Evolutionary conservation across 2,329 filamentous ascomycete genomes (phyloP).

Genomic region (Aspergillus proliferans): DNA sequence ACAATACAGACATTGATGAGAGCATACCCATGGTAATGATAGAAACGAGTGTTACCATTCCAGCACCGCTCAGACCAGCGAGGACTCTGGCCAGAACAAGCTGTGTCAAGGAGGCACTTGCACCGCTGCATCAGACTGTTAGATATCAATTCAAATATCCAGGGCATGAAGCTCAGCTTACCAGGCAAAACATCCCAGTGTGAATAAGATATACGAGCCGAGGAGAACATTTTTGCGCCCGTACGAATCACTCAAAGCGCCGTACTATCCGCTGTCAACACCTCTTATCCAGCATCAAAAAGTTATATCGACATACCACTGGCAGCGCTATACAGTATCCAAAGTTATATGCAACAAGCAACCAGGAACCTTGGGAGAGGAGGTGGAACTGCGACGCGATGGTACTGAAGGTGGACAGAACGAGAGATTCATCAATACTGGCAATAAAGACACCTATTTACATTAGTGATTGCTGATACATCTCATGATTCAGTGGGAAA

Average conservation of each 20-base stretch:
- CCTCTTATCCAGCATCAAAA: background rate
- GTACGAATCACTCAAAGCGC: conserved; percentile 42
- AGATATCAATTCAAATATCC: background rate
- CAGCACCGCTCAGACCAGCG: conserved; percentile 33
- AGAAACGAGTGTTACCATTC: conserved; percentile 34
- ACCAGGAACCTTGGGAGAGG: conserved; percentile 38
- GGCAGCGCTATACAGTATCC: conserved; percentile 38
- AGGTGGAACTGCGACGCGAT: conserved; percentile 43
- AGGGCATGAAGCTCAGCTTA: conserved; percentile 1
- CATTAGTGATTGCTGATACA: background rate
- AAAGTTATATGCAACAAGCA: conserved; percentile 40
- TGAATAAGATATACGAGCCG: conserved; percentile 28
- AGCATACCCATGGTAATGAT: conserved; percentile 31
- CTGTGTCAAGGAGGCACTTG: conserved; percentile 8
- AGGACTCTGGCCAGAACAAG: conserved; percentile 31
- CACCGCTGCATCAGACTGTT: conserved; percentile 3
- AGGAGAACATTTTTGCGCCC: conserved; percentile 38
- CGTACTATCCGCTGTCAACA: conserved; percentile 23
- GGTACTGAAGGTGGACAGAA: conserved; percentile 58
- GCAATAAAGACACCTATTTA: conserved; percentile 53
- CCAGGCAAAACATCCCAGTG: conserved; percentile 16
- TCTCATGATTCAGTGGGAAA: background rate
- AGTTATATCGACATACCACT: conserved; percentile 15
- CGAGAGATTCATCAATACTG: conserved; percentile 55
- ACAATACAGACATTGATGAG: background rate